Percentiles rank a stretch among this genome's conserved stretches.
Conservation (phyloP, 2,329 filamentous ascomycete species). For the Aureobasidium namibiae region DNA sequence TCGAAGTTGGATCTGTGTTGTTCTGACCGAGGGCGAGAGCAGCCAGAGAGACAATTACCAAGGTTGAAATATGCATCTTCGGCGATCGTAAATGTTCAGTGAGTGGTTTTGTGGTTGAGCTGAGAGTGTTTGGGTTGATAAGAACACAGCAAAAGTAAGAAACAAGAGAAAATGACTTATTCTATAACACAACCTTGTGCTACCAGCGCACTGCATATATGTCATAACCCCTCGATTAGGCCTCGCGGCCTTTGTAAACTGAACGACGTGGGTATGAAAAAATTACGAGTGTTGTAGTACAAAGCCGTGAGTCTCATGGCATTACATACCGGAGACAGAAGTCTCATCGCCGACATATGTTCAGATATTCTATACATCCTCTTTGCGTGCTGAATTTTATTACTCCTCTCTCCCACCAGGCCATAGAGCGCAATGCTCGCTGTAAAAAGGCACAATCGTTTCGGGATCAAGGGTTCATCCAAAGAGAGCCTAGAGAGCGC, state of each 20-base stretch:
- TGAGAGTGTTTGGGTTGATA: neutral
- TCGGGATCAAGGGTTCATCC: no score
- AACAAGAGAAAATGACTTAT: neutral
- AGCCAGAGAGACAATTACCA: neutral
- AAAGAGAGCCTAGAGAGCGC: no score
- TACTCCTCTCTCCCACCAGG: no score
- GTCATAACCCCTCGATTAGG: neutral
- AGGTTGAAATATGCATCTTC: neutral
- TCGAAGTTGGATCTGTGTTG: neutral
- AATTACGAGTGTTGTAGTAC: neutral
- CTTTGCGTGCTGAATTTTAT: no score
- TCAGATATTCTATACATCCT: no score
- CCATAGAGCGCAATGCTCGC: no score
- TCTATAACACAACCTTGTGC: neutral
- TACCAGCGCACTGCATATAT: neutral
- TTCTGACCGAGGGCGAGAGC: neutral
- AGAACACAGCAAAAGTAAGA: neutral
- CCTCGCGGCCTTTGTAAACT: neutral
- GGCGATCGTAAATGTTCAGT: neutral
- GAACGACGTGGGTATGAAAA: neutral
- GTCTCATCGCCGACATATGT: no score
- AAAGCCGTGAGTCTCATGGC: neutral
- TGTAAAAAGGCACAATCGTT: no score
- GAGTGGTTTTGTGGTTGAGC: neutral
- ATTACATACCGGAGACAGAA: neutral